Evolutionary conservation across 2,329 filamentous ascomycete genomes (phyloP).

Genomic region (Phialophora expanda): DNA sequence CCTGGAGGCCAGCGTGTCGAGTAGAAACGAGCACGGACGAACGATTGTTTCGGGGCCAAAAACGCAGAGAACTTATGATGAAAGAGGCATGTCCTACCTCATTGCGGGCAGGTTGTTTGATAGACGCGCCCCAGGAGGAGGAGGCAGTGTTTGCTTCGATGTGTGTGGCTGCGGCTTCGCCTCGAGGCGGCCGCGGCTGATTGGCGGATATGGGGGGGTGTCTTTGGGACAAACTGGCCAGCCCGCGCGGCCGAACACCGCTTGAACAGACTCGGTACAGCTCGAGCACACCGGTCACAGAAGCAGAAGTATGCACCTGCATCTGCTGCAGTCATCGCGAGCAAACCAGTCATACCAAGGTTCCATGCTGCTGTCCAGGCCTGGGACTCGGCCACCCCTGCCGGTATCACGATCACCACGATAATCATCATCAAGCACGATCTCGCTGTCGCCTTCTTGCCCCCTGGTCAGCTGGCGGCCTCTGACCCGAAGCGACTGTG

Average conservation of each 20-base stretch:
- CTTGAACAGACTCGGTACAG: background rate
- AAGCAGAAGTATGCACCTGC: background rate
- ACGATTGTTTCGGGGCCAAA: conserved; percentile 21
- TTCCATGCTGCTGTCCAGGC: conserved; percentile 1
- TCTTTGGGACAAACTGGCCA: background rate
- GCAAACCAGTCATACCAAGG: conserved; percentile 15
- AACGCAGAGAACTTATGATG: conserved; percentile 7
- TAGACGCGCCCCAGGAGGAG: background rate
- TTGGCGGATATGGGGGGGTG: conserved; percentile 14
- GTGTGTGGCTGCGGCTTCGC: conserved; percentile 14
- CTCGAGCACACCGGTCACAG: background rate
- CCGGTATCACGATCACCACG: background rate
- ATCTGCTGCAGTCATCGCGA: background rate
- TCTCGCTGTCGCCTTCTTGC: background rate
- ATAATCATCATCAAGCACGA: background rate
- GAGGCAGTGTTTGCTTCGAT: conserved; percentile 13
- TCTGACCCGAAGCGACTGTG: background rate
- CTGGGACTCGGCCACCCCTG: background rate
- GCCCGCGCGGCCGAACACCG: conserved; percentile 1
- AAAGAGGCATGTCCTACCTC: conserved; percentile 14
- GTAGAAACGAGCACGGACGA: background rate
- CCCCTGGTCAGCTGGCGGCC: background rate
- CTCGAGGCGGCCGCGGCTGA: conserved; percentile 5
- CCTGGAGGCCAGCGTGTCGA: conserved; percentile 3
- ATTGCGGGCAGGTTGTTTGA: conserved; percentile 8